These are phyloP conservation scores for Suillus ampliporus DNA, from an alignment of 768 basidiomycete genomes.

Conservation along the genomic window DNA sequence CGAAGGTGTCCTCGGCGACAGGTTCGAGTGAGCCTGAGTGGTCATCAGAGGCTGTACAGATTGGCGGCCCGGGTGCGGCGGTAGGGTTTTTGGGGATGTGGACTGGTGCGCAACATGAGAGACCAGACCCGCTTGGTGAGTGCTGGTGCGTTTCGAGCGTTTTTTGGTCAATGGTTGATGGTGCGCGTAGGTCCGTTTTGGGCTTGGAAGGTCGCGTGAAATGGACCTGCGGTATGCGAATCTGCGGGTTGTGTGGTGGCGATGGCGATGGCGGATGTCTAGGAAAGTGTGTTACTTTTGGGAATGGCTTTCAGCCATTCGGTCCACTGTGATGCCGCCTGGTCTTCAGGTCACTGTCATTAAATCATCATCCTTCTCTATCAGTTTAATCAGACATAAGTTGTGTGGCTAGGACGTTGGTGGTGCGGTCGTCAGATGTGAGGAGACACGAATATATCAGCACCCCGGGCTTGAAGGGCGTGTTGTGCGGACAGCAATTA, in stretches of 20 bases:
- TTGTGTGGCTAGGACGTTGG: too few species aligned
- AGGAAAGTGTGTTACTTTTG: too few species aligned
- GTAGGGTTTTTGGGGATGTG: slow-evolving; percentile 59
- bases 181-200: slow-evolving; percentile 44
- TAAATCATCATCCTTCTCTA: too few species aligned
- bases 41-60: slow-evolving; percentile 60
- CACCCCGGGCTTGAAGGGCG: too few species aligned
- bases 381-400: too few species aligned
- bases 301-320: too few species aligned
- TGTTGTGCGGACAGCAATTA: too few species aligned
- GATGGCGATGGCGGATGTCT: too few species aligned
- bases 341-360: not conserved
- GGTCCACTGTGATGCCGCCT: not conserved
- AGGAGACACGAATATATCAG: too few species aligned
- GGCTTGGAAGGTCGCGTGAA: slow-evolving; percentile 48
- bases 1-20: slow-evolving; percentile 38
- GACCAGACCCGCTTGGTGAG: slow-evolving; percentile 49
- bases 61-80: slow-evolving; percentile 59
- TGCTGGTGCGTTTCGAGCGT: not conserved
- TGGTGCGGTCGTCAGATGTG: too few species aligned
- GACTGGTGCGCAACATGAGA: slow-evolving; percentile 57
- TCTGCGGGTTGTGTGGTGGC: not conserved
- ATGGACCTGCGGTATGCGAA: not conserved
- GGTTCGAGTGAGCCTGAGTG: slow-evolving; percentile 48
- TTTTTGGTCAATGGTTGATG: not conserved